These are phyloP conservation scores for Metschnikowia similis DNA, from an alignment of 805 yeast genomes.

Conservation along the genomic window DNA sequence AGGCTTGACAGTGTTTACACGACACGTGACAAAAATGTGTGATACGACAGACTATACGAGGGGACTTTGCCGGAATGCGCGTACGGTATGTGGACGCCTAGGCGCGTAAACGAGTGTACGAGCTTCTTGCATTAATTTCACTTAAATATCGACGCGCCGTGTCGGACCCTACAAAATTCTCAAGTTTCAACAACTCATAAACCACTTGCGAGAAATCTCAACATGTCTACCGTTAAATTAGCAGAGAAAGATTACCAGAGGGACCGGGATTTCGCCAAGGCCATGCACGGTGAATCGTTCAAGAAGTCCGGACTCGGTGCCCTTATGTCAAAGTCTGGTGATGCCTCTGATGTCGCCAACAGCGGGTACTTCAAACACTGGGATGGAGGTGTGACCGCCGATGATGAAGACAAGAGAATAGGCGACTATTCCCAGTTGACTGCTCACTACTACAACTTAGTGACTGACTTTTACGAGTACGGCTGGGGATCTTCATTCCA, in stretches of 20 bases:
- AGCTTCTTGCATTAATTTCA: slow-evolving; percentile 4
- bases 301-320: slow-evolving; percentile 71
- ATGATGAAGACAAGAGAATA: slow-evolving; percentile 69
- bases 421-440: slow-evolving; percentile 87
- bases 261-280: slow-evolving; percentile 74
- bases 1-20: neutral
- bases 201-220: slow-evolving; percentile 3
- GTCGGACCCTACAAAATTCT: neutral
- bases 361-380: slow-evolving; percentile 93
- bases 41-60: neutral
- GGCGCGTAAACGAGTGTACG: slow-evolving; percentile 18
- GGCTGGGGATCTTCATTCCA: slow-evolving; percentile 99
- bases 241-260: slow-evolving; percentile 50
- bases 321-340: slow-evolving; percentile 62
- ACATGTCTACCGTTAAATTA: slow-evolving; percentile 24
- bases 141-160: slow-evolving; percentile 1
- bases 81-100: neutral
- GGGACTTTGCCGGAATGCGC: neutral
- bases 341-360: slow-evolving; percentile 74
- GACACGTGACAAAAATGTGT: neutral
- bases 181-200: slow-evolving; percentile 17
- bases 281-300: slow-evolving; percentile 78
- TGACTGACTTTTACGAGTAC: slow-evolving; percentile 96
- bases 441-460: slow-evolving; percentile 93
- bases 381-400: slow-evolving; percentile 82